Evolutionary conservation across 2,329 filamentous ascomycete species (phyloP).

Genomic region (Colletotrichum eleusines): DNA sequence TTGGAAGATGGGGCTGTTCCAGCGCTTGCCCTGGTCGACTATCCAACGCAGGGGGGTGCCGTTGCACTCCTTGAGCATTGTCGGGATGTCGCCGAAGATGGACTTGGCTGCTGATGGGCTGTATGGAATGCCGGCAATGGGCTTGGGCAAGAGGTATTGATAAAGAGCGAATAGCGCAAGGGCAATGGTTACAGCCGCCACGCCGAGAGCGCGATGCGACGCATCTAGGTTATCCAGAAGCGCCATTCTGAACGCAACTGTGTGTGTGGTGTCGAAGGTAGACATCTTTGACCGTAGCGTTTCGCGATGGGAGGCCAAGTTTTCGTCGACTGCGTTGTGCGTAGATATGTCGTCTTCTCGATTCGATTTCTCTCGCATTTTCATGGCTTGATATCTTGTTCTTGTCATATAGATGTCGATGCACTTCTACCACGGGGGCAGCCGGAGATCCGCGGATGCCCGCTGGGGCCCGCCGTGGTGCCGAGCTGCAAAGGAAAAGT

Average conservation of each 20-base stretch:
- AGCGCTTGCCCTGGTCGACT: conserved; percentile 39
- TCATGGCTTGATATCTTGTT: too few relatives aligned
- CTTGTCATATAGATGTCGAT: too few relatives aligned
- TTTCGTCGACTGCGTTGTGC: too few relatives aligned
- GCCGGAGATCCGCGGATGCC: too few relatives aligned
- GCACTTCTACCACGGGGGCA: too few relatives aligned
- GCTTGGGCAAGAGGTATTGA: conserved; percentile 51
- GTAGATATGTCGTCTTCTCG: too few relatives aligned
- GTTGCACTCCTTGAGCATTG: conserved; percentile 49
- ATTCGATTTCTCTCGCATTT: too few relatives aligned
- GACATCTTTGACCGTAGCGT: background rate
- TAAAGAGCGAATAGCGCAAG: background rate
- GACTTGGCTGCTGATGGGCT: conserved; percentile 50
- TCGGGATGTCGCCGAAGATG: conserved; percentile 57
- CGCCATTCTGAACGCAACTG: background rate
- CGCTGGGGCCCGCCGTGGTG: too few relatives aligned
- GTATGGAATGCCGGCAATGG: conserved; percentile 60
- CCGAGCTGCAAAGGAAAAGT: too few relatives aligned
- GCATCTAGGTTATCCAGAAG: background rate
- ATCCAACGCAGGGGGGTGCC: background rate
- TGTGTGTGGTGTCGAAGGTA: background rate
- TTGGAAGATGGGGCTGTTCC: conserved; percentile 59
- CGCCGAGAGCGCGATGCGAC: background rate
- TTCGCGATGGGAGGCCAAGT: too few relatives aligned
- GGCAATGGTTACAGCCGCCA: background rate